Conservation (phyloP, 176 grass and related monocot species). For the Oryza nivara region DNA sequence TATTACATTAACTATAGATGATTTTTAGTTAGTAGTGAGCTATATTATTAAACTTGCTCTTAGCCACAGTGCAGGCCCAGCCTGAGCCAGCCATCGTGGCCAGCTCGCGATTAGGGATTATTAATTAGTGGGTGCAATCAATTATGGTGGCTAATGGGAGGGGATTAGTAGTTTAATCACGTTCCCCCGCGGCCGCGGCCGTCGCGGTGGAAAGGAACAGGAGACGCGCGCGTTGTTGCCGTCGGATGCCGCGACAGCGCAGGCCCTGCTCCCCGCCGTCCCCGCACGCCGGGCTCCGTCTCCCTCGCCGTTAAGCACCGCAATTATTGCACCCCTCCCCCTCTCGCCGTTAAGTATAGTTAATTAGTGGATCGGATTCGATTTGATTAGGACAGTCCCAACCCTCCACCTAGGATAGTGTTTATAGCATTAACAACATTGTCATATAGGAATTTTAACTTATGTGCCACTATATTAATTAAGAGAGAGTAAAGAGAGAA, state of each 20-base stretch:
- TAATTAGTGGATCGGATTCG: neutral
- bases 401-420: fast-evolving
- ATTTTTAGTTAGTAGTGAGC: too few relatives aligned
- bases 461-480: too few relatives aligned
- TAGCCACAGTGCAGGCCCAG: neutral
- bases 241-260: constrained; percentile 52
- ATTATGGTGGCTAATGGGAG: constrained; percentile 1
- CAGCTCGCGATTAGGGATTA: neutral
- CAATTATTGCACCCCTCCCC: constrained; percentile 28
- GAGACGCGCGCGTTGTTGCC: constrained; percentile 28
- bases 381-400: neutral
- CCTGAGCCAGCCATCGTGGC: neutral
- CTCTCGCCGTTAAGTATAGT: neutral
- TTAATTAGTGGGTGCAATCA: neutral
- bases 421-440: too few relatives aligned
- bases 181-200: constrained; percentile 6
- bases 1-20: too few relatives aligned
- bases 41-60: too few relatives aligned
- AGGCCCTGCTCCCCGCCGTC: neutral
- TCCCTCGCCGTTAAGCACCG: neutral
- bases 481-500: too few relatives aligned
- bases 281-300: neutral
- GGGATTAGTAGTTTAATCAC: constrained; percentile 10
- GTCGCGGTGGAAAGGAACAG: constrained; percentile 2
- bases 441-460: too few relatives aligned